Evolutionary conservation across 2,329 filamentous ascomycete species (phyloP).

Genomic region (Neophaeococcomyces mojaviensis): DNA sequence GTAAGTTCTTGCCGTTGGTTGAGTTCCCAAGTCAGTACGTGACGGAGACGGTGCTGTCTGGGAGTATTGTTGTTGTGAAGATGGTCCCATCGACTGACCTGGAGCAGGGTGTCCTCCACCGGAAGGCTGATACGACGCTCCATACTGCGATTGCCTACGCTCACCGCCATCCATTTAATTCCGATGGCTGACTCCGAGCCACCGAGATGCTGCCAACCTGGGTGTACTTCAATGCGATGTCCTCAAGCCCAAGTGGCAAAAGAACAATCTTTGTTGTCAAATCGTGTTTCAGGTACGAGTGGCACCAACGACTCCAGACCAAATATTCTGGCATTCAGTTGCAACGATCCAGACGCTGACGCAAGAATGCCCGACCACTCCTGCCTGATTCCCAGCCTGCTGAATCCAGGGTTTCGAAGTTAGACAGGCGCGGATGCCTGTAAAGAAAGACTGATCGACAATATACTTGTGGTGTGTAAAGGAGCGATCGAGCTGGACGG

Average conservation of each 20-base stretch:
- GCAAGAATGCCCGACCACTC: constrained; percentile 1
- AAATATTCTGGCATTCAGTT: neutral
- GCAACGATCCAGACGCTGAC: neutral
- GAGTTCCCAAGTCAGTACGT: constrained; percentile 30
- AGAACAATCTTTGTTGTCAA: neutral
- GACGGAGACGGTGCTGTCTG: constrained; percentile 30
- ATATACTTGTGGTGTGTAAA: no score
- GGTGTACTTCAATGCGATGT: neutral
- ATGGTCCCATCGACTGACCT: constrained; percentile 33
- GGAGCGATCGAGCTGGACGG: no score
- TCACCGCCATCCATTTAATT: constrained; percentile 68
- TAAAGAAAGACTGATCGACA: no score
- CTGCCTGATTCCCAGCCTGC: neutral
- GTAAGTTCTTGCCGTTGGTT: constrained; percentile 30
- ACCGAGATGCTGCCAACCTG: neutral
- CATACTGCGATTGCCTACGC: constrained; percentile 67
- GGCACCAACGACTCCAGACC: neutral
- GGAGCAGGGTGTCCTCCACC: constrained; percentile 19
- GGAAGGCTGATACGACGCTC: constrained; percentile 55
- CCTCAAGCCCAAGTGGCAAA: neutral
- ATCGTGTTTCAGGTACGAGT: neutral
- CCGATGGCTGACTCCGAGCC: neutral
- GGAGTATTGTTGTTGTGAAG: constrained; percentile 41
- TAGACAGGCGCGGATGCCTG: neutral
- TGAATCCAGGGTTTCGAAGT: no score